A percentile compares a stretch with the other conserved stretches of the same genome.
These are phyloP conservation scores for Trematosphaeria pertusa DNA, from an alignment of 2,329 filamentous ascomycete genomes.

Conservation along the genomic window DNA sequence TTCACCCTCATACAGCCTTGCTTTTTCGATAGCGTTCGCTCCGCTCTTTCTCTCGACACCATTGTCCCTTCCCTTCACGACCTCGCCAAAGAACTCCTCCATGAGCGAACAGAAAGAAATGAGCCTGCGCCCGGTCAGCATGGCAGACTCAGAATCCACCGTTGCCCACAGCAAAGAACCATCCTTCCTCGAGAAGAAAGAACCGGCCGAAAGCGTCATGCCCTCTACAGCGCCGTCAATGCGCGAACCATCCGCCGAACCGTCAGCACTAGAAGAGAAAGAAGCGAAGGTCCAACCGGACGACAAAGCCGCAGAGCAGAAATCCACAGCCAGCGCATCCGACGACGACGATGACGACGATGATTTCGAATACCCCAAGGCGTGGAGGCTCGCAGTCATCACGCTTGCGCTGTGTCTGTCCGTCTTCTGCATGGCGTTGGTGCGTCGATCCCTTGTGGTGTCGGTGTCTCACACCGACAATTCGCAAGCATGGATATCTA, in stretches of 20 bases:
- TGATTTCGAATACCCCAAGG: conserved; percentile 43
- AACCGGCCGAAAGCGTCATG: conserved; percentile 28
- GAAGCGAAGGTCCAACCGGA: conserved; percentile 9
- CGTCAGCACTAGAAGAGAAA: conserved; percentile 14
- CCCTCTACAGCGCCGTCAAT: conserved; percentile 30
- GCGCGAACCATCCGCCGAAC: conserved; percentile 18
- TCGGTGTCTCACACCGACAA: neutral
- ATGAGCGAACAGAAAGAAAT: conserved; percentile 36
- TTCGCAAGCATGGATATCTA: conserved; percentile 1
- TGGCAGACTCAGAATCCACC: conserved; percentile 43
- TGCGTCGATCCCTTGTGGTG: conserved; percentile 21
- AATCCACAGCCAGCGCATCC: conserved; percentile 23
- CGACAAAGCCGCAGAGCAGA: conserved; percentile 17
- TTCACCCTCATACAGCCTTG: too few relatives aligned
- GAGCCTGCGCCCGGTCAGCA: conserved; percentile 33
- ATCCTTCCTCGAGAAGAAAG: conserved; percentile 36
- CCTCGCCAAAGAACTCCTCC: neutral
- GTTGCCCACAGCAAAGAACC: conserved; percentile 35
- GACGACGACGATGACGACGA: conserved; percentile 33
- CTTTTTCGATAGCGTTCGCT: too few relatives aligned
- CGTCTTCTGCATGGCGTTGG: conserved; percentile 49
- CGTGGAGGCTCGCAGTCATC: conserved; percentile 42
- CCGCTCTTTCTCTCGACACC: neutral
- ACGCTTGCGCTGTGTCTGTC: conserved; percentile 43
- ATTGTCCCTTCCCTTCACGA: neutral